A percentile compares a stretch with the other conserved stretches of the same genome.
phyloP scores from a whole-genome alignment of 1,139 yeast genomes.

The Geotrichum restrictum region DNA sequence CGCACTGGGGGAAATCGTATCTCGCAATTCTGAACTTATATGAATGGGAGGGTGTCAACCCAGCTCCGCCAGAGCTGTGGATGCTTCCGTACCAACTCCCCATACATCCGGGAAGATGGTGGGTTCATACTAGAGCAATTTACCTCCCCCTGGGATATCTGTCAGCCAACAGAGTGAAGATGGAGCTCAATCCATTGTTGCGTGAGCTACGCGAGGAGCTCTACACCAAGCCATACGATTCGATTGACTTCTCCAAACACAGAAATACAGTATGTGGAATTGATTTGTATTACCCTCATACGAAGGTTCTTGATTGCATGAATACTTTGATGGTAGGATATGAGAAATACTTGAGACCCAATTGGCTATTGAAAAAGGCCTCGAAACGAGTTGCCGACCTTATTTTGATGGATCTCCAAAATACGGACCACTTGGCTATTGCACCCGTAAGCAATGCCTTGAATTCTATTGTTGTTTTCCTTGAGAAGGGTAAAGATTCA shows the following conservation, averaged over 20 bases:
- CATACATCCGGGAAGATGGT: slow-evolving; percentile 94
- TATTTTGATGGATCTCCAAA: slow-evolving; percentile 66
- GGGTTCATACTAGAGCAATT: slow-evolving; percentile 97
- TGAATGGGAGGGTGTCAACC: slow-evolving; percentile 95
- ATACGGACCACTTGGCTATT: slow-evolving; percentile 78
- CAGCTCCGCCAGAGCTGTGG: slow-evolving; percentile 97
- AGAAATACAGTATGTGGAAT: slow-evolving; percentile 87
- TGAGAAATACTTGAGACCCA: slow-evolving; percentile 69
- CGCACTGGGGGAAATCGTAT: slow-evolving; percentile 99
- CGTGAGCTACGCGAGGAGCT: slow-evolving; percentile 69
- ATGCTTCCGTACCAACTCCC: slow-evolving; percentile 75
- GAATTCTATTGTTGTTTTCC: slow-evolving; percentile 64
- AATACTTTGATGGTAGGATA: slow-evolving; percentile 60
- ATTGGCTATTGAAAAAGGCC: slow-evolving; percentile 58
- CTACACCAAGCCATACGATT: slow-evolving; percentile 59
- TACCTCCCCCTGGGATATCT: slow-evolving; percentile 84
- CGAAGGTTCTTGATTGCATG: slow-evolving; percentile 58
- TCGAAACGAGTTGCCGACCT: slow-evolving; percentile 56
- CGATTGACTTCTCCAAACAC: slow-evolving; percentile 63
- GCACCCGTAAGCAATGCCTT: slow-evolving; percentile 94
- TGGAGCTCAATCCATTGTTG: slow-evolving; percentile 63
- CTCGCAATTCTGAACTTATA: slow-evolving; percentile 73
- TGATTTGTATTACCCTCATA: slow-evolving; percentile 91
- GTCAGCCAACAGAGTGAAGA: slow-evolving; percentile 53
- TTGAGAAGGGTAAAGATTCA: slow-evolving; percentile 69